These are phyloP conservation scores for Diaporthe sp. DNA, from an alignment of 2,329 filamentous ascomycete genomes.

Conservation along the genomic window DNA sequence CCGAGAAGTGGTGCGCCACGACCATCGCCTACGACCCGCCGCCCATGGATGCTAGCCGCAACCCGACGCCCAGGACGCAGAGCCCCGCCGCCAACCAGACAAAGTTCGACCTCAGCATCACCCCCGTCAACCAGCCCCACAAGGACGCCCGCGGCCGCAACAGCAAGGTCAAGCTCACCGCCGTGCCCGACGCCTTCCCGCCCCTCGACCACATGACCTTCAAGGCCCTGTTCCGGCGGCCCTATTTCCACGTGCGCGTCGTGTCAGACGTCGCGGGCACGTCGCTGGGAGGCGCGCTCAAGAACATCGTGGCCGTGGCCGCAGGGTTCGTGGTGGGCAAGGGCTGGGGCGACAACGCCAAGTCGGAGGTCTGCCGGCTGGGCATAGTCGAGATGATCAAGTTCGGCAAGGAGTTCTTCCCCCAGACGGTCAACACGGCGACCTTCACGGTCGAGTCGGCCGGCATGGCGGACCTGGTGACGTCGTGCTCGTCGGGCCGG, in stretches of 20 bases:
- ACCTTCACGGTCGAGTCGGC: slow-evolving; percentile 98
- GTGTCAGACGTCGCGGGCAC: slow-evolving; percentile 97
- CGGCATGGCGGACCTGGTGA: slow-evolving; percentile 95
- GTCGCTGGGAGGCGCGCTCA: slow-evolving; percentile 91
- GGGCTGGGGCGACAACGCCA: slow-evolving; percentile 98
- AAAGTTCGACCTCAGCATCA: slow-evolving; percentile 62
- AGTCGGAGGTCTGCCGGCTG: slow-evolving; percentile 98
- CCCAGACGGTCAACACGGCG: slow-evolving; percentile 78
- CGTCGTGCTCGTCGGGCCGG: slow-evolving; percentile 88
- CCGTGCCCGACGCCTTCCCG: slow-evolving; percentile 85
- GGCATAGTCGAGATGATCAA: slow-evolving; percentile 96
- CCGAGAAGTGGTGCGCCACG: slow-evolving; percentile 97
- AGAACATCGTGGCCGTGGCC: slow-evolving; percentile 95
- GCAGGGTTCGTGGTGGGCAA: slow-evolving; percentile 95
- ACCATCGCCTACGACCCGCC: slow-evolving; percentile 97
- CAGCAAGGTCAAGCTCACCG: slow-evolving; percentile 76
- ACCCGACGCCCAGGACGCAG: slow-evolving; percentile 68
- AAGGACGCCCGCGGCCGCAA: slow-evolving; percentile 75
- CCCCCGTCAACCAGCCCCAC: slow-evolving; percentile 66
- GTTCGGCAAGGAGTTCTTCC: slow-evolving; percentile 95
- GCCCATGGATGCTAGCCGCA: slow-evolving; percentile 80
- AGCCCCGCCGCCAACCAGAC: slow-evolving; percentile 54
- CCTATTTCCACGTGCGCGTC: slow-evolving; percentile 97
- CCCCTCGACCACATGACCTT: slow-evolving; percentile 87
- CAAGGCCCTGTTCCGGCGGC: slow-evolving; percentile 89